Percentiles rank a stretch among this genome's conserved stretches.
Evolutionary conservation across 352 stramenopile species (phyloP).

Genomic region (Phytophthora hybrid): DNA sequence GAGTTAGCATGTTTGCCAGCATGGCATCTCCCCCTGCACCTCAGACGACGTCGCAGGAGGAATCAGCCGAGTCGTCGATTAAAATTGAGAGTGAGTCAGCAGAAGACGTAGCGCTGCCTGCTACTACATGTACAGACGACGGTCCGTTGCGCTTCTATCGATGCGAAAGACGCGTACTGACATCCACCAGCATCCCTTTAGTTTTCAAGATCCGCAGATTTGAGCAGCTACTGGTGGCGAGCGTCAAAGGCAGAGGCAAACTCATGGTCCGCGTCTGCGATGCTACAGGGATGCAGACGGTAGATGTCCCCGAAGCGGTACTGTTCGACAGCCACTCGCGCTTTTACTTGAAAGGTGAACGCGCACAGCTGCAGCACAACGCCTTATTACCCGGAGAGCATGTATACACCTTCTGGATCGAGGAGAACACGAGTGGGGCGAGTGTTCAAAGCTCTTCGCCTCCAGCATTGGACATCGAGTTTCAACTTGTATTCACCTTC

Average conservation of each 20-base stretch:
- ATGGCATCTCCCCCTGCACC: conserved; percentile 24
- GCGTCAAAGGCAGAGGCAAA: conserved; percentile 57
- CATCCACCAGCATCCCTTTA: conserved; percentile 36
- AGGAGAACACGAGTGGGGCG: conserved; percentile 27
- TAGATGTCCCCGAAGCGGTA: conserved; percentile 65
- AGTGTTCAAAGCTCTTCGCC: conserved; percentile 19
- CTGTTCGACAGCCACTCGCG: conserved; percentile 76
- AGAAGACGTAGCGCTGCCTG: conserved; percentile 23
- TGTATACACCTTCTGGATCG: conserved; percentile 81
- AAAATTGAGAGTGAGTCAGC: conserved; percentile 7
- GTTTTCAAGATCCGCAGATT: conserved; percentile 58
- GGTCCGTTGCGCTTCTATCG: conserved; percentile 49
- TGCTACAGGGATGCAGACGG: conserved; percentile 47
- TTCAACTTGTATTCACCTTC: conserved; percentile 56
- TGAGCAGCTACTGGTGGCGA: conserved; percentile 69
- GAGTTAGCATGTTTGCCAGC: conserved; percentile 47
- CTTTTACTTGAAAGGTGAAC: conserved; percentile 61
- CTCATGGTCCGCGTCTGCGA: conserved; percentile 75
- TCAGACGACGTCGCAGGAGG: conserved; percentile 5
- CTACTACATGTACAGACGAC: conserved; percentile 6
- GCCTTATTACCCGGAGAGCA: conserved; percentile 59
- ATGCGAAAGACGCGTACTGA: conserved; percentile 42
- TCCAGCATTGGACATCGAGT: conserved; percentile 44
- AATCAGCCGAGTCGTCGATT: not conserved
- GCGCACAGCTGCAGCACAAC: conserved; percentile 51